A percentile compares a stretch with the other conserved stretches of the same genome.
phyloP scores from a whole-genome alignment of 2,329 filamentous ascomycete species.

The Fusarium protoensiforme region DNA sequence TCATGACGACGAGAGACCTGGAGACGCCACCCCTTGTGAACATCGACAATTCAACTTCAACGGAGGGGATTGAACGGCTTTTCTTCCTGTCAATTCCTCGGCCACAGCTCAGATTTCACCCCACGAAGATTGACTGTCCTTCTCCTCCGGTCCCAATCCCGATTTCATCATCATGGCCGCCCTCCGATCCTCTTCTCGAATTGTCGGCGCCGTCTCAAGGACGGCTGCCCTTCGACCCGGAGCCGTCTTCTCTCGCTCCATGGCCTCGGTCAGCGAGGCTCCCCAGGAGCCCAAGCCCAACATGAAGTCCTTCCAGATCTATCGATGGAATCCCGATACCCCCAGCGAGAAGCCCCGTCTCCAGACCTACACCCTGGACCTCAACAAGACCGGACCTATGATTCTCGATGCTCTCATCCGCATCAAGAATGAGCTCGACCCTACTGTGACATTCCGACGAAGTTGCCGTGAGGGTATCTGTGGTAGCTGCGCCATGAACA shows the following conservation, averaged over 20 bases:
- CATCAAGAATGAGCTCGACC: conserved; percentile 99
- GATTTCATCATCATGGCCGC: conserved; percentile 64
- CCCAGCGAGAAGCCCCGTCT: conserved; percentile 93
- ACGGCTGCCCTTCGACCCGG: conserved; percentile 53
- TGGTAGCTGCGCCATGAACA: conserved; percentile 99
- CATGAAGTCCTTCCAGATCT: conserved; percentile 97
- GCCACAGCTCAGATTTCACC: conserved; percentile 27
- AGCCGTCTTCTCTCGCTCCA: conserved; percentile 60
- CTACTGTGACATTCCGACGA: conserved; percentile 93
- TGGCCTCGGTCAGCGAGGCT: conserved; percentile 68
- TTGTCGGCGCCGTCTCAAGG: conserved; percentile 60
- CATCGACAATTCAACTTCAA: conserved; percentile 32
- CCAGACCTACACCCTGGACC: conserved; percentile 93
- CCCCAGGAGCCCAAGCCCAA: conserved; percentile 71
- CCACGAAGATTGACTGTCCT: conserved; percentile 40
- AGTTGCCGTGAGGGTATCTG: conserved; percentile 99
- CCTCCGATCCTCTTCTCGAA: conserved; percentile 69
- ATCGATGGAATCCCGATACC: conserved; percentile 97
- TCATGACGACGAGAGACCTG: conserved; percentile 42
- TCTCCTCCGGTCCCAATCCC: conserved; percentile 41
- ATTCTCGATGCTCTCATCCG: conserved; percentile 95
- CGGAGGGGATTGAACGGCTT: conserved; percentile 44
- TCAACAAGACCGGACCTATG: conserved; percentile 99
- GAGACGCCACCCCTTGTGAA: conserved; percentile 38
- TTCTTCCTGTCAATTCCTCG: conserved; percentile 43